A percentile compares a stretch with the other conserved stretches of the same genome.
Conservation (phyloP, 1,284 basidiomycete genomes). For the Flammula alnicola region DNA sequence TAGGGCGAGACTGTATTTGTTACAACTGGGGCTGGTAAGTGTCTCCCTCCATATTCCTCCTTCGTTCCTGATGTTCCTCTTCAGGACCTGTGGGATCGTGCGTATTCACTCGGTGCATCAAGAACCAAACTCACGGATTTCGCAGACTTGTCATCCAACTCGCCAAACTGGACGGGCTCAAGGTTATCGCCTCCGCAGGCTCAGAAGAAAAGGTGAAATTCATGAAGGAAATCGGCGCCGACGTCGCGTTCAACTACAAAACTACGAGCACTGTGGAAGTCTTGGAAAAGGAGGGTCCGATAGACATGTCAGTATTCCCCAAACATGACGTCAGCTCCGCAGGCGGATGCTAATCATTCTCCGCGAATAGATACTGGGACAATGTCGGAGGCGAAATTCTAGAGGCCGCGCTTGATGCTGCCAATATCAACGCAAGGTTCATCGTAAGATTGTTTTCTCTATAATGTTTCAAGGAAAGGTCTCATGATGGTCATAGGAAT, state of each 20-base stretch:
- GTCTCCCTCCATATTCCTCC: background rate
- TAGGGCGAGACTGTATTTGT: conserved; percentile 62
- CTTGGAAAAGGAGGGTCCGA: conserved; percentile 60
- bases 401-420: conserved; percentile 32
- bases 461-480: background rate
- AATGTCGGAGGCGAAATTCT: conserved; percentile 61
- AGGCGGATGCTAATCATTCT: background rate
- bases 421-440: conserved; percentile 28
- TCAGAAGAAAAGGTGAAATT: conserved; percentile 70
- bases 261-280: conserved; percentile 51
- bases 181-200: conserved; percentile 77
- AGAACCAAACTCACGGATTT: background rate
- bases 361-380: conserved; percentile 43
- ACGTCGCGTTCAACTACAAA: conserved; percentile 81
- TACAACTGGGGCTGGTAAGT: conserved; percentile 55
- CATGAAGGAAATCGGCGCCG: conserved; percentile 65
- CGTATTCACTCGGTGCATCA: conserved; percentile 6
- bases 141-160: conserved; percentile 53
- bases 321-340: background rate
- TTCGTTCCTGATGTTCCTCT: background rate
- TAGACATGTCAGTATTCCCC: conserved; percentile 47
- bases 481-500: conserved; percentile 31
- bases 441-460: conserved; percentile 27
- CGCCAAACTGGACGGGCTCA: conserved; percentile 64
- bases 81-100: conserved; percentile 42